Evolutionary conservation across 805 yeast genomes (phyloP), one percentile per base, ranked within the genome.

Genomic region (Starmerella potacharoeniae): DNA sequence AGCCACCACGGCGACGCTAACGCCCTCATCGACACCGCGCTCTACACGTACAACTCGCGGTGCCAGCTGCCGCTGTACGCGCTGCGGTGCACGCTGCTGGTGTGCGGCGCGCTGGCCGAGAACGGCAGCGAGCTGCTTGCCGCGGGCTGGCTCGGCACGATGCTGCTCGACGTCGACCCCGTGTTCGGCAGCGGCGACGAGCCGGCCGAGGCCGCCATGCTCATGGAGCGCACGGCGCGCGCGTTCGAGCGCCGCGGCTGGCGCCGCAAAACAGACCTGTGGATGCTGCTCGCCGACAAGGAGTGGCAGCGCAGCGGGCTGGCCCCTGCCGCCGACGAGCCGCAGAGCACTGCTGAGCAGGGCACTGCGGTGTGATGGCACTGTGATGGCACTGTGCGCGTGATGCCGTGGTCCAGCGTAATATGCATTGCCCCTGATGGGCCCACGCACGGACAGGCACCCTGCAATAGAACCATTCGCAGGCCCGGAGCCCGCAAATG

Each of bases 31-130:
- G 95, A 88, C 59, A 78, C 86, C 37, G 76, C 88, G 4, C 75
- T 81, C 39, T 88, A 87, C 65, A 81, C 93, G 0, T 87, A 83
- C 64, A 73, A 81, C 31, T 84, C 91, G 10, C 74, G 95, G 51
- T 76, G 85, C 64, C 80, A 80, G 49, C 72, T 83, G 59, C 83
- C 81, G 58, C 77, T 84, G 0, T 86, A 83, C 62, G 84, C 88
- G 2, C 70, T 88, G 11, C 75, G 95, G 57, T 76, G 89, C 39
- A 72, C 84, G 47, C 61, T 89, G 31, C 66, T 86, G 1, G 77
- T 83, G 2, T 77, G 86, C 0, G 97, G 90, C 63, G 71, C 88
- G n/a, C 78, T 84, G 60, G 71, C 28, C 5, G 60, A 54, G 76
- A 52, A 58, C 67, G 49, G 65, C 70, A 48, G 73, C 69, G 59